Percentiles rank a stretch among this genome's conserved stretches.
phyloP scores from a whole-genome alignment of 2,329 filamentous ascomycete species.

The Fusarium nisikadoi region DNA sequence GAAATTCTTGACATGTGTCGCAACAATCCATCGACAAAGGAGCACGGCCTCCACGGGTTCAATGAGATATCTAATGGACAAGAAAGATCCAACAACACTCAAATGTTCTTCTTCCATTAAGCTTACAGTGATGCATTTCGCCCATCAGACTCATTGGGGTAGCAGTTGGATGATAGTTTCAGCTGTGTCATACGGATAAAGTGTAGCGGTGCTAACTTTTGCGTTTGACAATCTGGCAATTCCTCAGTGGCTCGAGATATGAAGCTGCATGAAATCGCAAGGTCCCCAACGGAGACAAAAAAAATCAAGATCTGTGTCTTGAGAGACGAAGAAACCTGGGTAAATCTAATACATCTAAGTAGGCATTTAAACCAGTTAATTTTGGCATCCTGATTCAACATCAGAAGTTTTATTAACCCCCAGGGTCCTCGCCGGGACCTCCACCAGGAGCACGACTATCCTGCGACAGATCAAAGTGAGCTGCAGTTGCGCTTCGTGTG shows the following conservation, averaged over 20 bases:
- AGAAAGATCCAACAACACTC: not conserved
- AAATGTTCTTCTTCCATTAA: not conserved
- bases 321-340: not conserved
- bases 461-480: conserved; percentile 34
- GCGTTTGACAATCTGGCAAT: conserved; percentile 26
- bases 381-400: not conserved
- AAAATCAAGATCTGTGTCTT: not conserved
- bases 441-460: conserved; percentile 16
- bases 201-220: not conserved
- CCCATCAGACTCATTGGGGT: not conserved
- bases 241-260: conserved; percentile 18
- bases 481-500: conserved; percentile 32
- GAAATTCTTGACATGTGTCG: conserved; percentile 9
- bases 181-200: conserved; percentile 4
- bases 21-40: conserved; percentile 2
- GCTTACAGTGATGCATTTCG: not conserved
- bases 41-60: not conserved
- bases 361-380: not conserved
- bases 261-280: conserved; percentile 22
- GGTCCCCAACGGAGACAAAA: not conserved
- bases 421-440: conserved; percentile 8
- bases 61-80: not conserved
- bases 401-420: not conserved
- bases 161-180: not conserved
- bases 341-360: not conserved